Conservation (phyloP, 2,329 filamentous ascomycete genomes). For the Verticillium klebahnii region DNA sequence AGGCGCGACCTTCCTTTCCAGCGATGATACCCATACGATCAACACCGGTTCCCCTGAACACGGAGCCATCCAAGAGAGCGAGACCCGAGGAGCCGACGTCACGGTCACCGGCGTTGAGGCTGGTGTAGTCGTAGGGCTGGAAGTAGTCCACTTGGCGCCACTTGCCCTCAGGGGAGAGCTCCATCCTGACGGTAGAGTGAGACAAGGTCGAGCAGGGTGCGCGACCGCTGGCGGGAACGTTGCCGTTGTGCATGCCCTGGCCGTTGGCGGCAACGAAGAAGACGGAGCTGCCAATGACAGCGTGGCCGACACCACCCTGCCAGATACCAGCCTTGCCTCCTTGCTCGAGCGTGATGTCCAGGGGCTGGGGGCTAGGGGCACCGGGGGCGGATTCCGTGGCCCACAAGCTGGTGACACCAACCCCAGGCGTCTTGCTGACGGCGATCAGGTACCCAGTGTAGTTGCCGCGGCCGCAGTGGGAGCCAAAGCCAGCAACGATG, state of each 20-base stretch:
- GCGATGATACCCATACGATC: slow-evolving; percentile 29
- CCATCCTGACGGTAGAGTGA: slow-evolving; percentile 25
- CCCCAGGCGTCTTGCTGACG: slow-evolving; percentile 23
- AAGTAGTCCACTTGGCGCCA: slow-evolving; percentile 30
- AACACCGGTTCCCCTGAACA: slow-evolving; percentile 28
- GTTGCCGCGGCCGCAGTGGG: slow-evolving; percentile 43
- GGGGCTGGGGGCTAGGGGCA: slow-evolving; percentile 18
- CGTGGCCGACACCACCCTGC: slow-evolving; percentile 29
- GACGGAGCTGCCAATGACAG: slow-evolving; percentile 21
- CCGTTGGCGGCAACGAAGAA: slow-evolving; percentile 23
- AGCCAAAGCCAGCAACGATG: slow-evolving; percentile 41
- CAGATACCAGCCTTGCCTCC: slow-evolving; percentile 31
- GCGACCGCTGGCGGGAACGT: slow-evolving; percentile 26
- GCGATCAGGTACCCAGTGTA: slow-evolving; percentile 28
- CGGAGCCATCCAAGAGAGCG: slow-evolving; percentile 24
- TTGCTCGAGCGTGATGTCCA: slow-evolving; percentile 5
- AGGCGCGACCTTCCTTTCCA: slow-evolving; percentile 34
- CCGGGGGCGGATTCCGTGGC: slow-evolving; percentile 27
- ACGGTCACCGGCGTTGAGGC: slow-evolving; percentile 30
- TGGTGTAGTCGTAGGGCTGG: slow-evolving; percentile 33
- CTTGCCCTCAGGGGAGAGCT: slow-evolving; percentile 16
- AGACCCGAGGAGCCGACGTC: slow-evolving; percentile 32
- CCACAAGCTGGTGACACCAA: slow-evolving; percentile 23
- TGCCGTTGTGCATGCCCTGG: slow-evolving; percentile 25
- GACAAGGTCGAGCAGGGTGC: slow-evolving; percentile 25